phyloP scores from a whole-genome alignment of 2,329 filamentous ascomycete species.

The Scedosporium apiospermum region DNA sequence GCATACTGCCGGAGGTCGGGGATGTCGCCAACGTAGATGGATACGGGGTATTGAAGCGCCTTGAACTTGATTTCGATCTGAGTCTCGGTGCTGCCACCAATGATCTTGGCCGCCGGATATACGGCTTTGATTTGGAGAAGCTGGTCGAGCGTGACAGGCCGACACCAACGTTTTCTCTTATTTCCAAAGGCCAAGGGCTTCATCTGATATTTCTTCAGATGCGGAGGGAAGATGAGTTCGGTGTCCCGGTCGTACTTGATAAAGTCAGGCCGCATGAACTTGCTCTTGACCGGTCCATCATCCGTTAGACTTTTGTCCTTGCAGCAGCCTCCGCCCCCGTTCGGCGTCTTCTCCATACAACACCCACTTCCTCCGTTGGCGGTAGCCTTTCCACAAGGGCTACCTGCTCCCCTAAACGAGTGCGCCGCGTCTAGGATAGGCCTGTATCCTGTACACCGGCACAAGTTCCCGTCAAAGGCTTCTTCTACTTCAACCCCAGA shows the following conservation, averaged over 20 bases:
- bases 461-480: slow-evolving; percentile 93
- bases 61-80: slow-evolving; percentile 99
- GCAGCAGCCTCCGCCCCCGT: slow-evolving; percentile 54
- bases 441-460: slow-evolving; percentile 88
- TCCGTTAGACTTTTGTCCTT: slow-evolving; percentile 47
- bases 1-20: slow-evolving; percentile 74
- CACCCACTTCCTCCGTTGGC: slow-evolving; percentile 45
- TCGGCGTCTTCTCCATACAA: slow-evolving; percentile 55
- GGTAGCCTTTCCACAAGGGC: slow-evolving; percentile 38
- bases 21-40: slow-evolving; percentile 90
- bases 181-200: slow-evolving; percentile 83
- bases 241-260: slow-evolving; percentile 92
- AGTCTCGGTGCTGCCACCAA: slow-evolving; percentile 92
- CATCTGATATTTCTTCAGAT: slow-evolving; percentile 73
- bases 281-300: slow-evolving; percentile 46
- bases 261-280: slow-evolving; percentile 80
- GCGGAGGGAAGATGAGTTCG: slow-evolving; percentile 87
- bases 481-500: slow-evolving; percentile 82
- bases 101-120: slow-evolving; percentile 82
- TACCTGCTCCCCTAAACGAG: slow-evolving; percentile 49
- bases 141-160: slow-evolving; percentile 78
- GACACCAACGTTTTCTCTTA: slow-evolving; percentile 88
- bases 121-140: slow-evolving; percentile 83
- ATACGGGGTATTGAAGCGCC: slow-evolving; percentile 78
- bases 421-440: slow-evolving; percentile 92